Conservation (phyloP, 345 rosid genomes). For the Hevea brasiliensis region DNA sequence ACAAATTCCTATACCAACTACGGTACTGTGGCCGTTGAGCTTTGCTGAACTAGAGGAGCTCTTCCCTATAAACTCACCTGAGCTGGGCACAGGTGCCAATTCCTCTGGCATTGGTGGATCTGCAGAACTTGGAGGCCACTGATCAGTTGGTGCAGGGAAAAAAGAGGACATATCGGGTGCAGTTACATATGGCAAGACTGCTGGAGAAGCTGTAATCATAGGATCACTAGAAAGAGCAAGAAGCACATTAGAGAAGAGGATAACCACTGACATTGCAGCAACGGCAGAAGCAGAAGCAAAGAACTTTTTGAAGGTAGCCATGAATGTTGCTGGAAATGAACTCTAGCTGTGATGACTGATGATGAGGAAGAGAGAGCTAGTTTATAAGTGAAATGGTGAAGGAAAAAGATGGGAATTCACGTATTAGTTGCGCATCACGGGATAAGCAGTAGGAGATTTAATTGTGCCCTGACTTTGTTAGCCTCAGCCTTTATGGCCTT, state of each 20-base stretch:
- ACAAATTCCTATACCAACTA: conserved; percentile 26
- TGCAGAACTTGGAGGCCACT: conserved; percentile 31
- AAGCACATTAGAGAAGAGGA: conserved; percentile 27
- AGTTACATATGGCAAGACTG: conserved; percentile 47
- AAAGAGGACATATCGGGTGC: conserved; percentile 62
- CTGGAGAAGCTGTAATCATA: conserved; percentile 55
- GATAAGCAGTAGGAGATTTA: conserved; percentile 23
- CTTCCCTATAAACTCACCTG: conserved; percentile 56
- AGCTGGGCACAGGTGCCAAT: conserved; percentile 45
- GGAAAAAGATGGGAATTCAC: too few relatives aligned
- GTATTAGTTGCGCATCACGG: conserved; percentile 35
- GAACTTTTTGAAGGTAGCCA: conserved; percentile 38
- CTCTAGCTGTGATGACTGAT: too few relatives aligned
- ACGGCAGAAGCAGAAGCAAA: conserved; percentile 16
- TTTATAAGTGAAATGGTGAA: too few relatives aligned
- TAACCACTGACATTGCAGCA: conserved; percentile 15
- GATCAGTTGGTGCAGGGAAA: conserved; percentile 52
- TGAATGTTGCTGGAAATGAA: conserved; percentile 4
- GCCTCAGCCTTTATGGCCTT: not conserved
- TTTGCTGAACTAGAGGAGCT: conserved; percentile 34
- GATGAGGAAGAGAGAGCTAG: too few relatives aligned
- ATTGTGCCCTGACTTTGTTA: not conserved
- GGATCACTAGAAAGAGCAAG: conserved; percentile 33
- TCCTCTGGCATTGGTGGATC: conserved; percentile 39
- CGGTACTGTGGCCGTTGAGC: conserved; percentile 21